Evolutionary conservation across 768 basidiomycete species (phyloP), one percentile per base, ranked within the genome.

Genomic region (Leucocoprinus leucothites): DNA sequence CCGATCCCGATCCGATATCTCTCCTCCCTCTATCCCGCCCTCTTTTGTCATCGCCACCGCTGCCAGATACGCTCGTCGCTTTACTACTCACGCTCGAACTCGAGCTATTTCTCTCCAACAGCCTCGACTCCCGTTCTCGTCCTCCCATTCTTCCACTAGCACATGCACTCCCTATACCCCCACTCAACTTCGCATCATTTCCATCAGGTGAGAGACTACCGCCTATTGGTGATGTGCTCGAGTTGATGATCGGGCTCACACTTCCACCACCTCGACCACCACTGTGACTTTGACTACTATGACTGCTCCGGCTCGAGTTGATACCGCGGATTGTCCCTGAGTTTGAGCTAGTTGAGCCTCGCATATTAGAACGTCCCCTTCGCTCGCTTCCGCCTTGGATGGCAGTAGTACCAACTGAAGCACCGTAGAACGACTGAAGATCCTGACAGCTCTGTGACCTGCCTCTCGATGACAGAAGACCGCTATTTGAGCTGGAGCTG

Each of bases 201-300:
- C 54, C 68, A 5, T 79, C 78, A 7, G 78, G 78, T 34, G 70
- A 71, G 53, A 76, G 58, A 40, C 68, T 74, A 4, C 68, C 51
- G 18, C 51, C 74, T 3, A 70, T 60, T 11, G 68, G 66, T 36
- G 66, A 68, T n/a, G 67, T 59, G 41, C 65, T 70, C 82, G 77
- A 18, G 82, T 75, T 47, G 71, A 71, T 40, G 83, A 13, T 85
- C 77, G 48, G 71, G 67, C 53, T 67, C 58, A 21, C 50, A 48
- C 51, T 59, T 9, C 65, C 66, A 50, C 63, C 65, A 59, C 59
- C 53, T n/a, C 24, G 54, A 46, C 47, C 47, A 42, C 36, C 48
- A 53, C 60, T 65, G 50, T 5, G 58, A 18, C 25, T 51, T 48
- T n/a, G n/a, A n/a, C n/a, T n/a, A n/a, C n/a, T n/a, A n/a, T 34